Evolutionary conservation across 805 yeast genomes (phyloP).

Genomic region (Schwanniomyces polymorphus): DNA sequence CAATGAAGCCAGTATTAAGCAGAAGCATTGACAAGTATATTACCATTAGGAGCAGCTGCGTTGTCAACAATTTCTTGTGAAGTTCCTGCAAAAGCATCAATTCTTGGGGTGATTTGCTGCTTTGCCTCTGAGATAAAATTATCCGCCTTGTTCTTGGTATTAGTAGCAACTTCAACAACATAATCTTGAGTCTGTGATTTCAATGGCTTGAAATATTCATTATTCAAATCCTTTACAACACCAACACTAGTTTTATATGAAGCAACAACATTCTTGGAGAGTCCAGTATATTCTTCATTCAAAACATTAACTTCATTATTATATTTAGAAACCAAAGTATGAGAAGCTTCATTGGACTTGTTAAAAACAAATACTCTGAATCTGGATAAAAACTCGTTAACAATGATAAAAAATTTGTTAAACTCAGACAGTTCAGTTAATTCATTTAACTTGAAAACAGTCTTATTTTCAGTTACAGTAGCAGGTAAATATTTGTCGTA

Average conservation of each 20-base stretch:
- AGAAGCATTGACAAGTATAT: slow-evolving; percentile 20
- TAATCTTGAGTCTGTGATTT: slow-evolving; percentile 38
- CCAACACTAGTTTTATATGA: slow-evolving; percentile 33
- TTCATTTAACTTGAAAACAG: slow-evolving; percentile 21
- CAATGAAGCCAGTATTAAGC: slow-evolving; percentile 11
- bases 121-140: slow-evolving; percentile 23
- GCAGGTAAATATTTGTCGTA: slow-evolving; percentile 25
- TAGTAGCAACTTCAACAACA: slow-evolving; percentile 35
- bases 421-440: slow-evolving; percentile 13
- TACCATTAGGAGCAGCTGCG: slow-evolving; percentile 7
- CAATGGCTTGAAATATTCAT: slow-evolving; percentile 39
- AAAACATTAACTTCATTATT: slow-evolving; percentile 28
- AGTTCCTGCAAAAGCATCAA: slow-evolving; percentile 9
- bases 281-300: slow-evolving; percentile 13
- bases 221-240: slow-evolving; percentile 31
- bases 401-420: slow-evolving; percentile 17
- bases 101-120: slow-evolving; percentile 11
- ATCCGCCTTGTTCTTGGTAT: slow-evolving; percentile 36
- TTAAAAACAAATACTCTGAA: slow-evolving; percentile 22
- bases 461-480: slow-evolving; percentile 23
- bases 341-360: slow-evolving; percentile 27
- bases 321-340: slow-evolving; percentile 31
- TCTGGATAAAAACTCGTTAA: slow-evolving; percentile 17
- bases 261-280: slow-evolving; percentile 25
- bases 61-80: slow-evolving; percentile 9